phyloP scores from a whole-genome alignment of 129 eudicot species.

The Sambucus nigra region DNA sequence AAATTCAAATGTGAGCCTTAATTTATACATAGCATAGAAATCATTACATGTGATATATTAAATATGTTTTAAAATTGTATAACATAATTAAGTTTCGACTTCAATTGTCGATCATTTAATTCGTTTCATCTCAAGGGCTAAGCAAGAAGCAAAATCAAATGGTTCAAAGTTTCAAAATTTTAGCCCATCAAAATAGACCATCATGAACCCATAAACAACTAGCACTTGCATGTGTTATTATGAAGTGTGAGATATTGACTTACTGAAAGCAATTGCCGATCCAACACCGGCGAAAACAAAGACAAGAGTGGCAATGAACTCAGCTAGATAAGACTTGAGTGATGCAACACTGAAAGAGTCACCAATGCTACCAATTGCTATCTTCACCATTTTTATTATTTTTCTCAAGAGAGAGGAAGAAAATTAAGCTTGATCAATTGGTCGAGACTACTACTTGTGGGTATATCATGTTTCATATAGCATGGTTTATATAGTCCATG shows the following conservation, averaged over 20 bases:
- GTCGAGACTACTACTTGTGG: conserved; percentile 10
- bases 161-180: neutral
- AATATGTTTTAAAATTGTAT: neutral
- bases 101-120: too few relatives aligned
- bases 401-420: neutral
- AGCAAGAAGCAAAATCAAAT: neutral
- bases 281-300: conserved; percentile 55
- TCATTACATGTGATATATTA: too few relatives aligned
- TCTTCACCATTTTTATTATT: conserved; percentile 40
- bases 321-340: conserved; percentile 35
- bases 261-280: conserved; percentile 30
- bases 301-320: conserved; percentile 47
- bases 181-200: neutral
- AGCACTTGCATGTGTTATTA: too few relatives aligned
- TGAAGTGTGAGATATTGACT: too few relatives aligned
- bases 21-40: too few relatives aligned
- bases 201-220: conserved; percentile 15
- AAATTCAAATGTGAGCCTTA: too few relatives aligned
- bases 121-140: too few relatives aligned
- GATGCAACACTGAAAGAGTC: conserved; percentile 42
- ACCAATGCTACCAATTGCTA: conserved; percentile 37
- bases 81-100: neutral
- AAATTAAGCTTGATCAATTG: neutral
- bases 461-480: conserved; percentile 11
- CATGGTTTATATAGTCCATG: conserved; percentile 34